Base-by-base conservation (phyloP, 352 stramenopile genomes). In the Globisporangium lucens region DNA sequence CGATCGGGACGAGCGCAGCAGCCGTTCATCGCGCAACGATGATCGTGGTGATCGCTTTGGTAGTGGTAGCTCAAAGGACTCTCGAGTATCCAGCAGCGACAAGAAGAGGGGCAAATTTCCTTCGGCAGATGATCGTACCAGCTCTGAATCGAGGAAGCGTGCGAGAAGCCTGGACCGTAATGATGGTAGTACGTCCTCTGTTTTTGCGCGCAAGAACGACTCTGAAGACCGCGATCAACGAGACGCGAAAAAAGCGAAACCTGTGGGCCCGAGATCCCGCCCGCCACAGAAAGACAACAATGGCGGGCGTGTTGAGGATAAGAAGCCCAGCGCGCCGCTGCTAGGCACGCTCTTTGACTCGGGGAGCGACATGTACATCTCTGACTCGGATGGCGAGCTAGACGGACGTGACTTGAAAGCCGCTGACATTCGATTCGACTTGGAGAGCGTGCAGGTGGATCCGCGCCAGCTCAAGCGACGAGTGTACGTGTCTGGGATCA, bases 401-500 rank as follows among this genome's bases (percentile, higher is more conserved):
- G 58, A 67, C 6, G 72, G 70, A n/a, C 69, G 58, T 15, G 29
- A 65, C 17, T 43, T 69, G 67, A 60, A 67, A 68, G 56, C 33
- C 49, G 20, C 63, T 2, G 79, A 91, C n/a, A 89, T 89, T 71
- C 79, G 81, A 6, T 75, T 82, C 49, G 69, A 87, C 35, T 59
- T 91, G 20, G 67, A 73, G 10, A 75, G 30, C 35, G 63, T 92
- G 4, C 24, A 64, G 17, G 68, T 89, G 3, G 74, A 92, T 59
- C 69, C 76, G 43, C 60, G 67, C 13, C 38, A 80, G 13, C 69
- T 83, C 46, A 56, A 67, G 35, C 80, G 73, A 7, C 77, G 77
- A 17, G 73, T 92, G 24, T 92, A 92, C 59, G 79, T 90, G 24
- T 79, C 75, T 6, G 82, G 81, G 4, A 64, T 92, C 20, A 83